Evolutionary conservation across 2,329 filamentous ascomycete species (phyloP), one percentile per base, ranked within the genome.

Genomic region (Elsinoe ampelina): DNA sequence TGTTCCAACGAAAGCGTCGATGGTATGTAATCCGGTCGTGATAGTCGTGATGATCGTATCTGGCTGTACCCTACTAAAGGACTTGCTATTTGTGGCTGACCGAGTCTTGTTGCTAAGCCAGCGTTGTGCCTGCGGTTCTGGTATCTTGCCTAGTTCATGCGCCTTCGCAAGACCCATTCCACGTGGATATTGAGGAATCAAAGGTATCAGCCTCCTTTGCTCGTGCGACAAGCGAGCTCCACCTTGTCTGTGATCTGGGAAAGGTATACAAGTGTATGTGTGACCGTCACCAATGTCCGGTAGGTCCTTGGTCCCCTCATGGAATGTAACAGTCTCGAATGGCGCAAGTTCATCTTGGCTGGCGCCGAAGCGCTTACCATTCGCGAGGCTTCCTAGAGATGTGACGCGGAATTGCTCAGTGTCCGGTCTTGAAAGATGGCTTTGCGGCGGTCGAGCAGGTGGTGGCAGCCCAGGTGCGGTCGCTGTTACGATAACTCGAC

Each of bases 401-500:
- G 66, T 63, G 0, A 61, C 63, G 2, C 26, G 59, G 0, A 69
- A 39, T 1, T 32, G 15, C 12, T 50, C 66, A 0, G 63, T 62
- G 0, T 69, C 60, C 0, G 80, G 80, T 57, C 34, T 42, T 1
- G 15, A 10, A 0, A 79, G 79, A 64, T 92, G 86, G 0, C 86
- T 87, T 0, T 80, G 73, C 0, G 68, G 60, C 0, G 86, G 86
- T 2, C 75, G 71, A 0, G 70, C 65, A 0, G 86, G 80, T 0
- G 86, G 78, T 1, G 66, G 68, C 2, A 80, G 70, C 0, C 82
- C 84, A 0, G 87, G 85, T 0, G 86, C 86, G 0, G 86, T 80
- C 59, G 90, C 85, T 2, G 79, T 74, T 1, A 93, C 75, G 59
- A 95, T 89, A 0, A 92, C 73, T 5, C 89, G 77, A 2, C 77